Evolutionary conservation across 2,329 filamentous ascomycete species (phyloP).

Genomic region (Ophiostoma sp.): DNA sequence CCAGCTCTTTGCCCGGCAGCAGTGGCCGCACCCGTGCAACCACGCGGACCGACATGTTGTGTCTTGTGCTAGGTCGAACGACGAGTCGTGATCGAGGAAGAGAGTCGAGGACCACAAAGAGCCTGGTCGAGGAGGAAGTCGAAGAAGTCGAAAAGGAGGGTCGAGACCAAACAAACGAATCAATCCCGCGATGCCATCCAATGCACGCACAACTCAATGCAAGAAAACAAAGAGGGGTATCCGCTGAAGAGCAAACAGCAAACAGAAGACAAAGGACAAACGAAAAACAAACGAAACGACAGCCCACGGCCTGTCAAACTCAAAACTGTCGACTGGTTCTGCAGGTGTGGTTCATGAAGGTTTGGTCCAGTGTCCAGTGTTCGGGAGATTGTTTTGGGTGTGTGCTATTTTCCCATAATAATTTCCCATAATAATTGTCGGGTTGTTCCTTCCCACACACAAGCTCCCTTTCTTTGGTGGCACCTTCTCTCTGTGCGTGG

Average conservation of each 20-base stretch:
- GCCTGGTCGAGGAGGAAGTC: neutral
- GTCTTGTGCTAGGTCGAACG: slow-evolving; percentile 23
- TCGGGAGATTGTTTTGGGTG: neutral
- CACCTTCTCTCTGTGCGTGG: neutral
- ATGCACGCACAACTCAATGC: neutral
- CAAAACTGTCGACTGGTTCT: neutral
- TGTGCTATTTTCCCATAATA: neutral
- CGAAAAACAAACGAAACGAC: neutral
- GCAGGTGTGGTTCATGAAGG: neutral
- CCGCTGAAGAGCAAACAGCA: neutral
- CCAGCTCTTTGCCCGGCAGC: slow-evolving; percentile 78
- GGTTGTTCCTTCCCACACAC: neutral
- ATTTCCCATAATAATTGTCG: neutral
- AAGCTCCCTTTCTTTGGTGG: neutral
- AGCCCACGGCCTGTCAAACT: neutral
- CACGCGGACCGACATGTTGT: slow-evolving; percentile 68
- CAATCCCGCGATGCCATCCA: neutral
- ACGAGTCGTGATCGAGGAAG: neutral
- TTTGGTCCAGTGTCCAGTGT: neutral
- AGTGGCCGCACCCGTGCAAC: slow-evolving; percentile 89
- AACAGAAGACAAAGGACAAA: neutral
- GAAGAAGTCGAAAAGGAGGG: neutral
- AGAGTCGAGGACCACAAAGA: neutral
- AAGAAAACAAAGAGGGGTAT: neutral
- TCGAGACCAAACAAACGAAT: neutral